Evolutionary conservation across 2,329 filamentous ascomycete species (phyloP).

Genomic region (Aspergillus quadricinctus): DNA sequence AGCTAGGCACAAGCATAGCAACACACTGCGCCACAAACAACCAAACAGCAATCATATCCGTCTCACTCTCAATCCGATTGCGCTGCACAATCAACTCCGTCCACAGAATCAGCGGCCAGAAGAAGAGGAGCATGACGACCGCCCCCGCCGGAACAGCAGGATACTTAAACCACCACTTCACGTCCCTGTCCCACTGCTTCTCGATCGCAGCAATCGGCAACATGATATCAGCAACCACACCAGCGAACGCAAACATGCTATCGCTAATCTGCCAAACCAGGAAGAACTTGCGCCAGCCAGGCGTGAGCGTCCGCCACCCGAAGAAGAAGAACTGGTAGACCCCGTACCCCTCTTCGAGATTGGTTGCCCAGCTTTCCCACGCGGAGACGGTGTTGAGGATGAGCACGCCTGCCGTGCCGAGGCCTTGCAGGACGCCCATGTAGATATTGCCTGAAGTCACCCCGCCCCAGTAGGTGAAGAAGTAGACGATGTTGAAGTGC

Average conservation of each 20-base stretch:
- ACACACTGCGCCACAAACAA: not conserved
- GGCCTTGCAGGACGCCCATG: not conserved
- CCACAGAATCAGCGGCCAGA: not conserved
- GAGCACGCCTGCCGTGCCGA: not conserved
- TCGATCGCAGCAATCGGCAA: not conserved
- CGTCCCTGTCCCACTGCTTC: not conserved
- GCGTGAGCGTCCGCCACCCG: not conserved
- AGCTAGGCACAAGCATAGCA: not conserved
- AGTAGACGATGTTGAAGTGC: not conserved
- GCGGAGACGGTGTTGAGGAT: not conserved
- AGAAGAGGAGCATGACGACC: not conserved
- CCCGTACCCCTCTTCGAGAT: not conserved
- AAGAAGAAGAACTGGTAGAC: not conserved
- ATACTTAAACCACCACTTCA: not conserved
- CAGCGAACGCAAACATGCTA: not conserved
- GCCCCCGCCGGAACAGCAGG: not conserved
- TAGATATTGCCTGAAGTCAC: not conserved
- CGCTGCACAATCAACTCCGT: not conserved
- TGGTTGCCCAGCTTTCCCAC: not conserved
- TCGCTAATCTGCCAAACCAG: not conserved
- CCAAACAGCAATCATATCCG: not conserved
- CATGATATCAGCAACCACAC: not conserved
- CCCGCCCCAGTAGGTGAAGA: not conserved
- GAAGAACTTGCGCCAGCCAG: not conserved
- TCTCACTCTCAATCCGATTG: not conserved